A percentile compares a stretch with the other conserved stretches of the same genome.
These are phyloP conservation scores for Epichloe typhina DNA, from an alignment of 2,329 filamentous ascomycete species.

Conservation along the genomic window DNA sequence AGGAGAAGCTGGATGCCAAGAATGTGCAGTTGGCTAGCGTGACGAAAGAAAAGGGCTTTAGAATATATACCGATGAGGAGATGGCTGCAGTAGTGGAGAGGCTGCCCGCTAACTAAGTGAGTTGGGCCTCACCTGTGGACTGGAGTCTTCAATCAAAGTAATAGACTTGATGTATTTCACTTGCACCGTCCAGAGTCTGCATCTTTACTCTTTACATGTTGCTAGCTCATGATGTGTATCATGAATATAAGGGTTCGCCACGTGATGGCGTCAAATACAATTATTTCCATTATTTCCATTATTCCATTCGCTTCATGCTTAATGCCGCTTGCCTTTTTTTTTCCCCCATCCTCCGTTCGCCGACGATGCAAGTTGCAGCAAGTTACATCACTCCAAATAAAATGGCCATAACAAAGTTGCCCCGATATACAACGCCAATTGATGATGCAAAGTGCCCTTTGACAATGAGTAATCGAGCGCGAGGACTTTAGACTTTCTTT, in stretches of 20 bases:
- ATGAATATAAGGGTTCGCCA: constrained; percentile 15
- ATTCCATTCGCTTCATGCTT: neutral
- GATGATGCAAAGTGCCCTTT: neutral
- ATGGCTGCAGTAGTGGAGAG: constrained; percentile 88
- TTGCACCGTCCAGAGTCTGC: neutral
- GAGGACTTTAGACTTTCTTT: neutral
- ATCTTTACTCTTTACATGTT: neutral
- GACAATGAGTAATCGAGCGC: neutral
- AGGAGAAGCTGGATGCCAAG: constrained; percentile 98
- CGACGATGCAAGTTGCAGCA: neutral
- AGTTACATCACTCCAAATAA: neutral
- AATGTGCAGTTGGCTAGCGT: constrained; percentile 97
- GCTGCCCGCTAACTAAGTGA: constrained; percentile 49
- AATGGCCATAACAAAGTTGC: neutral
- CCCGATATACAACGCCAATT: neutral
- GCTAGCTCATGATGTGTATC: constrained; percentile 12
- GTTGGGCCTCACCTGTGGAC: neutral
- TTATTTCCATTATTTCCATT: neutral
- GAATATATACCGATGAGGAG: constrained; percentile 96
- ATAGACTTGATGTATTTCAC: constrained; percentile 3
- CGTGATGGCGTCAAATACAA: constrained; percentile 7
- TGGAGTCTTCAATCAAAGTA: constrained; percentile 6
- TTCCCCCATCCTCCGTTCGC: neutral
- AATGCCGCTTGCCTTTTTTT: neutral
- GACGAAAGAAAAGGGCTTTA: constrained; percentile 94